Percentiles rank a stretch among this genome's conserved stretches.
These are phyloP conservation scores for Lophium mytilinum DNA, from an alignment of 495 filamentous ascomycete genomes.

Conservation along the genomic window DNA sequence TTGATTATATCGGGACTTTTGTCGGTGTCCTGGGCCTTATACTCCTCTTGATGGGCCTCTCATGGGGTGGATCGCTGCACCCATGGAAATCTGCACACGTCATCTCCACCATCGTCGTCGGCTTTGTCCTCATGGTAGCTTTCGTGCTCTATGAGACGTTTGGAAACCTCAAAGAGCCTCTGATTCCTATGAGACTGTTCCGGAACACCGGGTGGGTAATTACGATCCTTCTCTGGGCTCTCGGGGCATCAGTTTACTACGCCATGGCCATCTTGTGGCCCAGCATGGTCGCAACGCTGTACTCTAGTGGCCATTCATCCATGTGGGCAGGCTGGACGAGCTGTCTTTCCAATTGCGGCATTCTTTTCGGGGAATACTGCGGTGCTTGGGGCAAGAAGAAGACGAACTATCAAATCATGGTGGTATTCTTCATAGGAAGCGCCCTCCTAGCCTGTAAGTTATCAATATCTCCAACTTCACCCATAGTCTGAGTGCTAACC, in stretches of 20 bases:
- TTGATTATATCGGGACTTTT: constrained; percentile 31
- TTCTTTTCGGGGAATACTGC: constrained; percentile 13
- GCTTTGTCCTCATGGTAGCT: constrained; percentile 29
- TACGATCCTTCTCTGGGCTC: constrained; percentile 13
- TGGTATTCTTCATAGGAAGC: constrained; percentile 13
- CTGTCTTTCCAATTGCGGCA: constrained; percentile 11
- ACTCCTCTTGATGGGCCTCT: constrained; percentile 35
- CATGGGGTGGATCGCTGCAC: constrained; percentile 38
- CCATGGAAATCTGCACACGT: constrained; percentile 38
- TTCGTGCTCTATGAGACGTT: constrained; percentile 37
- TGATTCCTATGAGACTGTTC: constrained; percentile 19
- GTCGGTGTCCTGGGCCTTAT: constrained; percentile 29
- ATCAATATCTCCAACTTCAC: background rate
- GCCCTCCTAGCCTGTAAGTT: constrained; percentile 13
- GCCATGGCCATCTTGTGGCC: constrained; percentile 20
- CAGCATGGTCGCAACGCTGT: constrained; percentile 17
- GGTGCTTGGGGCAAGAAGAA: constrained; percentile 8
- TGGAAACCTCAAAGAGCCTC: constrained; percentile 16
- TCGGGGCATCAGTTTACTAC: constrained; percentile 23
- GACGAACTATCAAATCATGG: constrained; percentile 12
- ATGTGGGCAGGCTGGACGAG: constrained; percentile 21
- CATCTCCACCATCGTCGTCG: constrained; percentile 36
- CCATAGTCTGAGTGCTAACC: background rate
- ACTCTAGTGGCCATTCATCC: constrained; percentile 5
- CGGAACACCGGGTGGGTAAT: constrained; percentile 16